Conservation (phyloP, 805 yeast species). For the Lipomyces kockii region DNA sequence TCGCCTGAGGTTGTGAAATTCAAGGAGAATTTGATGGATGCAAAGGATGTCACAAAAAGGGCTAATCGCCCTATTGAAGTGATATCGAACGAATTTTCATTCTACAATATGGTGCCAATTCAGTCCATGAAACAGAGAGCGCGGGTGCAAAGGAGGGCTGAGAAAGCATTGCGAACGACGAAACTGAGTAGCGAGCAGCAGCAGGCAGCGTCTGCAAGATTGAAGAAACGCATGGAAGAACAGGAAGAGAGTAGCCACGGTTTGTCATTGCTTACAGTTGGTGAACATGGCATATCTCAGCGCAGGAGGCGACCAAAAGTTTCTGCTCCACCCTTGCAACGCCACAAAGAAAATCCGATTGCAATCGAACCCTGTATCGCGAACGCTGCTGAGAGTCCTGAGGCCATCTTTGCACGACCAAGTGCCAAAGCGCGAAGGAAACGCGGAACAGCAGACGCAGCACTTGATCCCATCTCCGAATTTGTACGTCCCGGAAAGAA, state of each 20-base stretch:
- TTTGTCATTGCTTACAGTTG: not conserved
- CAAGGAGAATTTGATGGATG: constrained; percentile 29
- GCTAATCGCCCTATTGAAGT: constrained; percentile 15
- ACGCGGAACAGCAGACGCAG: not conserved
- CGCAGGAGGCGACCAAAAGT: constrained; percentile 2
- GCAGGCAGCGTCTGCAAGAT: constrained; percentile 27
- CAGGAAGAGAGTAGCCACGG: constrained; percentile 8
- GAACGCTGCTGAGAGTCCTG: not conserved
- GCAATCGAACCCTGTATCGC: not conserved
- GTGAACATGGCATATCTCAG: not conserved
- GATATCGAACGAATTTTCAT: constrained; percentile 30
- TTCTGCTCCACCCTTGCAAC: not conserved
- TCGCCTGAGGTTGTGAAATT: constrained; percentile 38
- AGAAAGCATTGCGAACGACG: constrained; percentile 20
- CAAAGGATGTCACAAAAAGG: constrained; percentile 6
- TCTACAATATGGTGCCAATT: constrained; percentile 27
- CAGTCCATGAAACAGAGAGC: not conserved
- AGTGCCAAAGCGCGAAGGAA: not conserved
- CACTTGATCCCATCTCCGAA: constrained; percentile 12
- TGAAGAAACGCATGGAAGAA: constrained; percentile 19
- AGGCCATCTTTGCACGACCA: not conserved
- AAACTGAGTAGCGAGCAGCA: constrained; percentile 15
- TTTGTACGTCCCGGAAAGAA: constrained; percentile 19
- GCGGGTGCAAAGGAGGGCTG: constrained; percentile 29
- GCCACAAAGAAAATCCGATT: not conserved